Base-by-base conservation (phyloP, 2,329 filamentous ascomycete species). In the Zalaria obscura region DNA sequence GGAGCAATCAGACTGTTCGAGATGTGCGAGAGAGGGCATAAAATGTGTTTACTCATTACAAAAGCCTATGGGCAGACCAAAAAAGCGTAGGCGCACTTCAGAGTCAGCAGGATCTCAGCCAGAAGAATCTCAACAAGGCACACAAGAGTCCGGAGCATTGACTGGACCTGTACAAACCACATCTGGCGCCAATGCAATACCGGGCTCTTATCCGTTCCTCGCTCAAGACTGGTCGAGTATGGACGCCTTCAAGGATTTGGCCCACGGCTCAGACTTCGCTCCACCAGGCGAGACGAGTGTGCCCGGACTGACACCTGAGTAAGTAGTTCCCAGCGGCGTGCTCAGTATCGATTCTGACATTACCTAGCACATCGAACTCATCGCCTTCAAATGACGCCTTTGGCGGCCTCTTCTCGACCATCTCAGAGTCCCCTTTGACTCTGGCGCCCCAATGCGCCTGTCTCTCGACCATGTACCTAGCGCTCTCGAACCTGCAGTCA, bases 61-160 rank as follows among this genome's bases (percentile, higher is more conserved):
- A 40, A 70, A 68, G 51, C 61, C 56, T 31, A 72, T 71, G 68
- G 68, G 68, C 6, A 51, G 68, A 35, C 68, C 68, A n/a, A 62
- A 63, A 45, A 72, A 71, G 51, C 58, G 67, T 7, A 43, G 33
- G 7, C 40, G 55, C 50, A 5, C 45, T 45, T 4, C 18, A 18
- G 18, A 18, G 18, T 18, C 18, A 18, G 18, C 18, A 18, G 18
- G 18, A 18, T 18, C 18, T 18, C 18, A 18, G 18, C 18, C 18
- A 18, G 18, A 18, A 18, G 18, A 18, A 18, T 18, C 18, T 18
- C 18, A 18, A 18, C 18, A 18, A 18, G 18, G 18, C 18, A 18
- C 18, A 18, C 18, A 18, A 18, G 18, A 2, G 18, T 18, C 18
- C 18, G 18, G 18, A 18, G 18, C 18, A 18, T 18, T 18, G 18